phyloP scores from a whole-genome alignment of 2,329 filamentous ascomycete species.

The Colletotrichum lindemuthianum region DNA sequence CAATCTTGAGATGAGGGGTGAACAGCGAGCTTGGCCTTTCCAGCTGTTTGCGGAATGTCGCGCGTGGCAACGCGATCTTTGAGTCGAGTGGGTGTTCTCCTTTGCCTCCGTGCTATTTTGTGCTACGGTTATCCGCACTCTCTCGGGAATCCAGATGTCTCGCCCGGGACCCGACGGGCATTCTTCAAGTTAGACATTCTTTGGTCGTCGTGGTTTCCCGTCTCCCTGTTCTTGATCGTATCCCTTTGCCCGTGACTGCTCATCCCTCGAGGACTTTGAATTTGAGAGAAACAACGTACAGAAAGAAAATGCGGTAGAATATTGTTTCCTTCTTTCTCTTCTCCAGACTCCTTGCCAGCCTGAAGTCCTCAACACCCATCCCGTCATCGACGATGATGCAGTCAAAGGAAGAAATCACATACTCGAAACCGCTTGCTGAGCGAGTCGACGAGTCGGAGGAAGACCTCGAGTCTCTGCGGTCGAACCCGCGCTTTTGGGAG shows the following conservation, averaged over 20 bases:
- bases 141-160: too few relatives aligned
- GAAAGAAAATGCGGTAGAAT: not conserved
- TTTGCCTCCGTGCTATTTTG: not conserved
- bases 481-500: slow-evolving; percentile 5
- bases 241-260: not conserved
- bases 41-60: slow-evolving; percentile 19
- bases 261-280: not conserved
- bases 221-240: slow-evolving; percentile 22
- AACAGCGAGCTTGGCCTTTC: slow-evolving; percentile 11
- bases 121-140: too few relatives aligned
- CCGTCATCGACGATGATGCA: slow-evolving; percentile 35
- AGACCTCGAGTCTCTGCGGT: slow-evolving; percentile 32
- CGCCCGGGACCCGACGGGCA: not conserved
- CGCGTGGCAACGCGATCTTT: not conserved
- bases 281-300: not conserved
- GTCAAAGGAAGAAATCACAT: slow-evolving; percentile 19
- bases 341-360: not conserved
- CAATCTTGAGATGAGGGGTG: not conserved
- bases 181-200: slow-evolving; percentile 27
- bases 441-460: slow-evolving; percentile 36
- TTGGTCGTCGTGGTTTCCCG: slow-evolving; percentile 8
- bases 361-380: not conserved
- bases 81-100: not conserved
- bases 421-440: slow-evolving; percentile 31
- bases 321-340: not conserved